phyloP scores from a whole-genome alignment of 2,329 filamentous ascomycete species.

The Lecanoromycetidae sp. region DNA sequence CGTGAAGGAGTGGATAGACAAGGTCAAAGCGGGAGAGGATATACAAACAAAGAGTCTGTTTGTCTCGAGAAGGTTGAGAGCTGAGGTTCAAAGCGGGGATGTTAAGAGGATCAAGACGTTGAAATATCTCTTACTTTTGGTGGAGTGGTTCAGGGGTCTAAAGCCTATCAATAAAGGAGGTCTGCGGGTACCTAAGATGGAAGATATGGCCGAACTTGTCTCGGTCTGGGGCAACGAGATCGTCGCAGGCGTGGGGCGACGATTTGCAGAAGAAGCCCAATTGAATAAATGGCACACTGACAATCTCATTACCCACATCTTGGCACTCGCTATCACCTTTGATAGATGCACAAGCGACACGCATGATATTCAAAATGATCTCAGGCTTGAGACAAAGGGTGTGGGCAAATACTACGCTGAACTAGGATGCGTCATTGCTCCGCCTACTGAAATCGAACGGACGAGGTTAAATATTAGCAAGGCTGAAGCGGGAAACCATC shows the following conservation, averaged over 20 bases:
- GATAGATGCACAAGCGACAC: constrained; percentile 14
- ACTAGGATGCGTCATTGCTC: constrained; percentile 10
- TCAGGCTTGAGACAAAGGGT: constrained; percentile 10
- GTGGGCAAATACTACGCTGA: constrained; percentile 12
- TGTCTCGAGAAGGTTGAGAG: constrained; percentile 32
- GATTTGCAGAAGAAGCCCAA: constrained; percentile 9
- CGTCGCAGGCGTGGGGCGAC: not conserved
- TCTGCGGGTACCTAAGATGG: not conserved
- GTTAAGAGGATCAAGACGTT: constrained; percentile 12
- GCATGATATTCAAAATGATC: constrained; percentile 13
- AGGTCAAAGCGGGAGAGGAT: constrained; percentile 26
- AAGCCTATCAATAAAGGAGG: not conserved
- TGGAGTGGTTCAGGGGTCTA: constrained; percentile 12
- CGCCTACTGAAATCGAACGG: constrained; percentile 10
- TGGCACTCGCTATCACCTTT: constrained; percentile 12
- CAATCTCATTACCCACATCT: constrained; percentile 16
- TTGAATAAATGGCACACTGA: constrained; percentile 16
- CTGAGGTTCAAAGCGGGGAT: constrained; percentile 29
- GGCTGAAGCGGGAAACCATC: constrained; percentile 5
- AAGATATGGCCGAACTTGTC: constrained; percentile 6
- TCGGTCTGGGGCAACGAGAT: constrained; percentile 6
- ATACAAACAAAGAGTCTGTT: constrained; percentile 33
- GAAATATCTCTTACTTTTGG: constrained; percentile 13
- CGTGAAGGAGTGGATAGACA: constrained; percentile 33
- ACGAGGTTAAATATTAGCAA: constrained; percentile 1